These are phyloP conservation scores for Kwoniella dendrophila DNA, from an alignment of 768 basidiomycete genomes.

Conservation along the genomic window DNA sequence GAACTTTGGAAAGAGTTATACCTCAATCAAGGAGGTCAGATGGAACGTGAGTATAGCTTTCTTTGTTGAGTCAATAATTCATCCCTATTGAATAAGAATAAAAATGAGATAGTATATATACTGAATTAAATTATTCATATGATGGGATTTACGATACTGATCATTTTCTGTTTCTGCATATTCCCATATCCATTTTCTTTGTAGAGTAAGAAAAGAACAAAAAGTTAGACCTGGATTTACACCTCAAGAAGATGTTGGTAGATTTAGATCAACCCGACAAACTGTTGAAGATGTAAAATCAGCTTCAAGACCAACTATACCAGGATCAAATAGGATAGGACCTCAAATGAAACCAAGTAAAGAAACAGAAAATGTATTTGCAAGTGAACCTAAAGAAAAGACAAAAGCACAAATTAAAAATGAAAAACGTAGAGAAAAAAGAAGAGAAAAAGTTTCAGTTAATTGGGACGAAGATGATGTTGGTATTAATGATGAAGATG, in stretches of 20 bases:
- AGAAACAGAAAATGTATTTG: constrained; percentile 27
- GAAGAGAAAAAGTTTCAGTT: constrained; percentile 66
- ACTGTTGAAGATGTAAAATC: constrained; percentile 58
- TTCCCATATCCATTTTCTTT: neutral
- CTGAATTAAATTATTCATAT: too few species aligned
- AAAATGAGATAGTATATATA: too few species aligned
- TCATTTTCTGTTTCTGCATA: neutral
- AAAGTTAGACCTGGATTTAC: constrained; percentile 92
- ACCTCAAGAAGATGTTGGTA: constrained; percentile 88
- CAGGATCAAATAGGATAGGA: constrained; percentile 72
- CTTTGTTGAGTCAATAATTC: neutral
- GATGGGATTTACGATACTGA: too few species aligned
- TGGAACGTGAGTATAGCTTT: constrained; percentile 69
- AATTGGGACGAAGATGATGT: constrained; percentile 70
- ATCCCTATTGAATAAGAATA: too few species aligned
- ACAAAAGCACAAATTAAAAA: constrained; percentile 70
- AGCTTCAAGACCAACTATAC: constrained; percentile 78
- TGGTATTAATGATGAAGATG: constrained; percentile 70
- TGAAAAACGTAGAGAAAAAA: constrained; percentile 78
- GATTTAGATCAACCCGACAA: constrained; percentile 75
- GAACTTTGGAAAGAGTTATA: constrained; percentile 82
- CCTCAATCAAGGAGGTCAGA: constrained; percentile 79
- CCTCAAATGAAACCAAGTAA: constrained; percentile 29
- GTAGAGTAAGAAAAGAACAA: constrained; percentile 79
- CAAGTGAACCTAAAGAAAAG: constrained; percentile 30